Evolutionary conservation across 2,329 filamentous ascomycete genomes (phyloP), one percentile per base, ranked within the genome.

Genomic region (Fusarium devonianum): DNA sequence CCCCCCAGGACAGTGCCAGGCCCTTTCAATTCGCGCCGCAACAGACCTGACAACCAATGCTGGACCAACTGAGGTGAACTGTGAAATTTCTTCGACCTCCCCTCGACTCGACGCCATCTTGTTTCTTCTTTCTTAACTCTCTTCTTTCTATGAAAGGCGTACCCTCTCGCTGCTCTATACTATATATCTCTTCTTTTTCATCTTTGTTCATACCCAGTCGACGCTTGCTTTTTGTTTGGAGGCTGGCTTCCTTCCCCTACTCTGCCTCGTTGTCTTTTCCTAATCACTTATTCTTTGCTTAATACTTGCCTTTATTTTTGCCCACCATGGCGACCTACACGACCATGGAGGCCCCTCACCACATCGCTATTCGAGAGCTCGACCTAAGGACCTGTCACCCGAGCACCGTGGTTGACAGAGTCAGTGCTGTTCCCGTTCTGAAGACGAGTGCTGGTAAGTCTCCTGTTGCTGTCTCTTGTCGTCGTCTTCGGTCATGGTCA

Each of bases 381-480:
- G 75, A 82, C 61, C 67, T 83, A 61, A 76, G 76, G 56, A 70
- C 73, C 44, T 78, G 73, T 53, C 71, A 76, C 46, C 70, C 75
- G 33, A 75, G 73, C 57, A 77, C 78, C 38, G 74, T 83, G 57
- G 76, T 77, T 45, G 78, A 82, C 67, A 76, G 75, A 60, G 76
- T 84, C 69, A 83, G 79, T 66, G 73, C 78, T 29, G 77, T 85
- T 30, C 82, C 82, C 3, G 82, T 77, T 22, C 71, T 85, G 43
- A 83, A 79, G 65, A 83, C 81, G 54, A 84, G 82, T 66, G 78
- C 82, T 66, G 82, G 82, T 85, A 69, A 79, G 82, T 71, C 43
- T 51, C 36, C 47, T 49, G 49, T 52, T 49, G 35, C 39, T 22
- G 10, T 41, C 21, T 23, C 23, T 44, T 39, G 37, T 53, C 47